Base-by-base conservation (phyloP, 352 stramenopile genomes). In the Peronospora belbahrii region DNA sequence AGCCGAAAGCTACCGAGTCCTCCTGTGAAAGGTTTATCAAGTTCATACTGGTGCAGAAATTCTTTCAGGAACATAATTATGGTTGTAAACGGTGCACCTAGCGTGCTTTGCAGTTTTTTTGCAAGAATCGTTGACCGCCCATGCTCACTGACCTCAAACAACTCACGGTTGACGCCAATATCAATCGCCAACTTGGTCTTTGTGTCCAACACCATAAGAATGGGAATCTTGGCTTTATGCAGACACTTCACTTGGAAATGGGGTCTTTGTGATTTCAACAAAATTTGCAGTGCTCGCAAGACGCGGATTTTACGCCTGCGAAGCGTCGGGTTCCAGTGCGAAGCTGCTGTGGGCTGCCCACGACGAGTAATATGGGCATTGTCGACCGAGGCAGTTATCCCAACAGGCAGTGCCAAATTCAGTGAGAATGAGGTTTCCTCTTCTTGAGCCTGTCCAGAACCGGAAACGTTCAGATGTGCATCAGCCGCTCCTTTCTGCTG, bases 11-110 rank as follows among this genome's bases (percentile, higher is more conserved):
- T 88, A 4, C 76, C 80, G 9, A 91, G 55, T 0, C 80, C 80
- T 11, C 76, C 80, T 7, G 76, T 87, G 46, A 83, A 88, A 5
- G 74, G 80, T 36, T 88, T 91, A 63, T 88, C 74, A 3, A 91
- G 56, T 2, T 82, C 70, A 20, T 83, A 84, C 41, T 88, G 72
- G 38, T 88, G 70, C 44, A 88, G 22, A 49, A 88, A 87, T 49
- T 88, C 76, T 48, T 88, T 88, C 9, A 91, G 42, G 27, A 88
- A 83, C 36, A 65, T 59, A 10, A 86, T 69, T 19, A 90, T 53
- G 23, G 59, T 61, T 0, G 51, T 69, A 48, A 85, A 90, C 18
- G 61, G 39, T 13, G n/a, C 27, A 0, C 77, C 74, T 6, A 85
- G 49, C 14, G 57, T 46, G 3, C 45, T 30, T 30, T 85, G 74